A percentile compares a stretch with the other conserved stretches of the same genome.
Conservation (phyloP, 2,329 filamentous ascomycete species). For the Alternaria arborescens region DNA sequence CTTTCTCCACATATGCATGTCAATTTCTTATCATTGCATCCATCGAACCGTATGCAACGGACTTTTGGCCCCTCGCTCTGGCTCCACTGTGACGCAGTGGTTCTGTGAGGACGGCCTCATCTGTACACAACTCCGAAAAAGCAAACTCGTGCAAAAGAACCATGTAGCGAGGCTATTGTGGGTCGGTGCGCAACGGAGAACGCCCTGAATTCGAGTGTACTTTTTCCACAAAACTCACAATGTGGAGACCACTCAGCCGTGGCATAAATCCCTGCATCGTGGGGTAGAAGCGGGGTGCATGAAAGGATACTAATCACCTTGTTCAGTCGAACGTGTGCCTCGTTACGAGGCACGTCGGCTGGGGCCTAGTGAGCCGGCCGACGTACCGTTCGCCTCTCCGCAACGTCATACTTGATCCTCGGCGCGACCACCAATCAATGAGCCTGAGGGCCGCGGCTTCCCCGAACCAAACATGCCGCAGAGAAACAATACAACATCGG, state of each 20-base stretch:
- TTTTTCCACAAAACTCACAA: background rate
- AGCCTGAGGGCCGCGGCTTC: slow-evolving; percentile 1
- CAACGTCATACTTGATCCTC: slow-evolving; percentile 3
- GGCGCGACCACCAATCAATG: slow-evolving; percentile 21
- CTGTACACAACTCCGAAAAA: background rate
- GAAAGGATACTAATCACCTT: background rate
- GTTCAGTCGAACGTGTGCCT: slow-evolving; percentile 16
- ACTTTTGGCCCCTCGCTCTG: background rate
- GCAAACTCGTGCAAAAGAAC: background rate
- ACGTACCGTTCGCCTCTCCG: background rate
- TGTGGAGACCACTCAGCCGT: background rate
- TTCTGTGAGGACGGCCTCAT: background rate
- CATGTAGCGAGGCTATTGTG: slow-evolving; percentile 11
- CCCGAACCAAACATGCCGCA: background rate
- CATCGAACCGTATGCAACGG: background rate
- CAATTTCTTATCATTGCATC: background rate
- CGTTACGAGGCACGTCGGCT: slow-evolving; percentile 30
- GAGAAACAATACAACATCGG: background rate
- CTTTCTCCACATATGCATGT: background rate
- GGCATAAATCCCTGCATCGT: slow-evolving; percentile 6
- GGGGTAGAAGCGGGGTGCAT: slow-evolving; percentile 24
- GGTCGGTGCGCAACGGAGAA: background rate
- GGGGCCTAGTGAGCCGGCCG: background rate
- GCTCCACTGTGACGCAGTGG: background rate
- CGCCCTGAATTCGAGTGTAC: background rate